A percentile compares a stretch with the other conserved stretches of the same genome.
Conservation (phyloP, 2,329 filamentous ascomycete species). For the Leptographium radiaticola region DNA sequence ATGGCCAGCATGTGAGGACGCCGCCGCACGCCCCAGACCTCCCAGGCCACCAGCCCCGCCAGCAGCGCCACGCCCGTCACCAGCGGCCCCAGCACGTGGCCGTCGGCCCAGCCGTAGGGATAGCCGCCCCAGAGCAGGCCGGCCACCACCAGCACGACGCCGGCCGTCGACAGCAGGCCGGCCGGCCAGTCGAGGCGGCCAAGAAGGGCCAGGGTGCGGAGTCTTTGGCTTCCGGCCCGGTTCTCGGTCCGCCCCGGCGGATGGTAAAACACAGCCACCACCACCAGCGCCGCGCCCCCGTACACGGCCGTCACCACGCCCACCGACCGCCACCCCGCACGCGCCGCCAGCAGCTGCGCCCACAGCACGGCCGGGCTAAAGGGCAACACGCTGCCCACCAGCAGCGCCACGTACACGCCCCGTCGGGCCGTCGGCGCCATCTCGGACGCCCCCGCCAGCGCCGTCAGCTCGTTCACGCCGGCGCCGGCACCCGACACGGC, state of each 20-base stretch:
- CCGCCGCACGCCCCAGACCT: slow-evolving; percentile 33
- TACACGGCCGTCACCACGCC: slow-evolving; percentile 39
- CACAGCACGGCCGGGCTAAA: slow-evolving; percentile 51
- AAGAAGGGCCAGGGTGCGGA: slow-evolving; percentile 21
- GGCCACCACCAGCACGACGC: slow-evolving; percentile 36
- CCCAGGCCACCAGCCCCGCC: slow-evolving; percentile 38
- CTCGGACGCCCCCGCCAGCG: slow-evolving; percentile 54
- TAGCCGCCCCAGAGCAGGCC: slow-evolving; percentile 29
- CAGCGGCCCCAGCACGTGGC: slow-evolving; percentile 32
- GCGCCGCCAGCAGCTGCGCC: slow-evolving; percentile 36
- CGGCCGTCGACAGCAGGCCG: slow-evolving; percentile 33
- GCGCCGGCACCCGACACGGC: slow-evolving; percentile 49
- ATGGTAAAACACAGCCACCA: slow-evolving; percentile 38
- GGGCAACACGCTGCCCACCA: slow-evolving; percentile 49
- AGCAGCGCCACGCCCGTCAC: slow-evolving; percentile 37
- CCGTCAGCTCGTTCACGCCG: slow-evolving; percentile 55
- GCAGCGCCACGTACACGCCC: slow-evolving; percentile 45
- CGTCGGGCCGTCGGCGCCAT: slow-evolving; percentile 52
- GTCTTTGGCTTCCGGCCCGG: slow-evolving; percentile 11
- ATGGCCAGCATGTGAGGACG: slow-evolving; percentile 30
- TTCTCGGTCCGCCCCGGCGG: slow-evolving; percentile 28
- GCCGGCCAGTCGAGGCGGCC: slow-evolving; percentile 33
- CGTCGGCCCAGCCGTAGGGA: slow-evolving; percentile 23
- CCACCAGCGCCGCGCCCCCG: slow-evolving; percentile 35
- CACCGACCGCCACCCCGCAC: slow-evolving; percentile 40